Conservation (phyloP, 345 rosid species). For the Dipteronia sinensis region DNA sequence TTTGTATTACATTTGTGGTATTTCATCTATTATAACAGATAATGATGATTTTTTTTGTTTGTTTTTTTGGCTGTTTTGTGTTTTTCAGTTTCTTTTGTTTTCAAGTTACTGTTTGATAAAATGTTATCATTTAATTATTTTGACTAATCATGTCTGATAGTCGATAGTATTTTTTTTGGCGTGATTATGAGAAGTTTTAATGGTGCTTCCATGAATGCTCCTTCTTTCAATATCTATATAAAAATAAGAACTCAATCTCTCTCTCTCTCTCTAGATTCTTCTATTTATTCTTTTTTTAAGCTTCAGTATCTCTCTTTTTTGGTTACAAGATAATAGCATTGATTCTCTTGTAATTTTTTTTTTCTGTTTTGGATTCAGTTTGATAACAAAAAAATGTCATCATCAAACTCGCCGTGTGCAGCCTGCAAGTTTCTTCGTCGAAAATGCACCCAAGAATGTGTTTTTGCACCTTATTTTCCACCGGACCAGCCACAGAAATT, state of each 20-base stretch:
- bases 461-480: slow-evolving; percentile 82
- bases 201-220: slow-evolving; percentile 7
- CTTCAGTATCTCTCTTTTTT: not conserved
- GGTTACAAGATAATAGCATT: not conserved
- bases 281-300: no score
- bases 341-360: not conserved
- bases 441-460: slow-evolving; percentile 83
- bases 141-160: not conserved
- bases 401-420: slow-evolving; percentile 73
- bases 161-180: not conserved
- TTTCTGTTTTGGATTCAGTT: not conserved
- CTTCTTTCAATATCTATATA: not conserved
- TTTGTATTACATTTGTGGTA: not conserved
- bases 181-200: slow-evolving; percentile 7
- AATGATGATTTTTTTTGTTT: not conserved
- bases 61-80: no score
- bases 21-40: not conserved
- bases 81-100: not conserved
- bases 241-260: no score
- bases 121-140: not conserved
- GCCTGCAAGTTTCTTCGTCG: slow-evolving; percentile 74
- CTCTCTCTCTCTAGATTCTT: no score
- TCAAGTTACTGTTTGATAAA: slow-evolving; percentile 16
- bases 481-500: slow-evolving; percentile 76
- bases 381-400: slow-evolving; percentile 45